Evolutionary conservation across 768 basidiomycete species (phyloP).

Genomic region (Chiua virens): DNA sequence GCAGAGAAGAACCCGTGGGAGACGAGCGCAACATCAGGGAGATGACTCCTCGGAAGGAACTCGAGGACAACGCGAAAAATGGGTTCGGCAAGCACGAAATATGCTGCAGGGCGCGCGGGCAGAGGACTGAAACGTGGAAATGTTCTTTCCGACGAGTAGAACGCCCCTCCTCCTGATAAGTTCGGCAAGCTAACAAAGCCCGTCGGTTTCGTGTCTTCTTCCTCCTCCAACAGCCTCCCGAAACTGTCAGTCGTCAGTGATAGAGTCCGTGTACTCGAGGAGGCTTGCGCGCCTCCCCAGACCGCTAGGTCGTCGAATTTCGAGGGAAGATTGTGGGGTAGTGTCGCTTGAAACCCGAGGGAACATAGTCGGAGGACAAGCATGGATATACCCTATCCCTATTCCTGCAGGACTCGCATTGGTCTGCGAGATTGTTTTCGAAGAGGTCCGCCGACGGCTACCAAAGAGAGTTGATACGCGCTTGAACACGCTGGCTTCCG

Average conservation of each 20-base stretch:
- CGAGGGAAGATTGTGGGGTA: slow-evolving; percentile 25
- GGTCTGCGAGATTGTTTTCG: slow-evolving; percentile 13
- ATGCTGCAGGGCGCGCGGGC: neutral
- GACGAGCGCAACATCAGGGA: slow-evolving; percentile 22
- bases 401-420: slow-evolving; percentile 1
- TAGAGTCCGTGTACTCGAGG: slow-evolving; percentile 16
- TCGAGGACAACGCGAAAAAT: slow-evolving; percentile 22
- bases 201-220: neutral
- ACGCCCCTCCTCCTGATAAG: slow-evolving; percentile 12
- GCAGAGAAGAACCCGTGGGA: slow-evolving; percentile 22
- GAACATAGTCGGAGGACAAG: slow-evolving; percentile 12
- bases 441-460: slow-evolving; percentile 19
- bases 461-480: slow-evolving; percentile 30
- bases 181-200: slow-evolving; percentile 22
- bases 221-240: neutral
- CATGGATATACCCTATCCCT: slow-evolving; percentile 17
- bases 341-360: slow-evolving; percentile 25
- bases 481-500: slow-evolving; percentile 27
- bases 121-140: neutral
- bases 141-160: slow-evolving; percentile 1
- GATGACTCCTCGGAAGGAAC: slow-evolving; percentile 18
- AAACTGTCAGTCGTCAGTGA: slow-evolving; percentile 8
- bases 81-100: slow-evolving; percentile 14
- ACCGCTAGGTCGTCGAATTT: slow-evolving; percentile 34
- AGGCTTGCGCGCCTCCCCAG: slow-evolving; percentile 31